Evolutionary conservation across 768 basidiomycete genomes (phyloP).

Genomic region (Leccinellum rugosiceps): DNA sequence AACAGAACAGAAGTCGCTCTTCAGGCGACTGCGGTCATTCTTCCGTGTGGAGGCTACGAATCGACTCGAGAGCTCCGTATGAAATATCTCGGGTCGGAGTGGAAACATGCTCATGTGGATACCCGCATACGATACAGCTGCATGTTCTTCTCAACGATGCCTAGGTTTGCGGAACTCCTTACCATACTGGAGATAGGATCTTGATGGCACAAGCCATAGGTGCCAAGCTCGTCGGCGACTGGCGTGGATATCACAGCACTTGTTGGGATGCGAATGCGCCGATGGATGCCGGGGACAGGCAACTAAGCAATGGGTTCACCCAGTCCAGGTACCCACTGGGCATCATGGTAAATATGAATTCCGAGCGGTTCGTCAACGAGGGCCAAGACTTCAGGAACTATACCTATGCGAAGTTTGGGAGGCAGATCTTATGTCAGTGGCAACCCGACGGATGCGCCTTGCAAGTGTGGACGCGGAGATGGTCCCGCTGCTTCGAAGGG

Average conservation of each 20-base stretch:
- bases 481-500: slow-evolving; percentile 45
- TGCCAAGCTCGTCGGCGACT: slow-evolving; percentile 61
- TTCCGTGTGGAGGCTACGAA: slow-evolving; percentile 69
- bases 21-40: slow-evolving; percentile 44
- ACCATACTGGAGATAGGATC: slow-evolving; percentile 70
- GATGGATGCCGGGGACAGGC: slow-evolving; percentile 48
- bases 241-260: slow-evolving; percentile 67
- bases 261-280: slow-evolving; percentile 67
- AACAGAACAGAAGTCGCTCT: slow-evolving; percentile 37
- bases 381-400: slow-evolving; percentile 71
- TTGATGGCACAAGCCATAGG: slow-evolving; percentile 47
- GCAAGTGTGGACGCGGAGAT: slow-evolving; percentile 59
- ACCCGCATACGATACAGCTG: neutral
- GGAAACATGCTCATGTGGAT: slow-evolving; percentile 55
- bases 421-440: slow-evolving; percentile 42
- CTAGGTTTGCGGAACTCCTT: slow-evolving; percentile 68
- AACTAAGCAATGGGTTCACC: slow-evolving; percentile 65
- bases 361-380: slow-evolving; percentile 66
- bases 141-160: neutral
- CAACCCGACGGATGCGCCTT: slow-evolving; percentile 62
- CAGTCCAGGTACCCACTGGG: slow-evolving; percentile 74
- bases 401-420: slow-evolving; percentile 69
- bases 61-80: slow-evolving; percentile 49
- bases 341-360: slow-evolving; percentile 60
- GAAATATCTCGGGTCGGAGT: slow-evolving; percentile 55